Percentiles rank a stretch among this genome's conserved stretches.
These are phyloP conservation scores for Colletotrichum australisinense DNA, from an alignment of 2,329 filamentous ascomycete genomes.

Conservation along the genomic window DNA sequence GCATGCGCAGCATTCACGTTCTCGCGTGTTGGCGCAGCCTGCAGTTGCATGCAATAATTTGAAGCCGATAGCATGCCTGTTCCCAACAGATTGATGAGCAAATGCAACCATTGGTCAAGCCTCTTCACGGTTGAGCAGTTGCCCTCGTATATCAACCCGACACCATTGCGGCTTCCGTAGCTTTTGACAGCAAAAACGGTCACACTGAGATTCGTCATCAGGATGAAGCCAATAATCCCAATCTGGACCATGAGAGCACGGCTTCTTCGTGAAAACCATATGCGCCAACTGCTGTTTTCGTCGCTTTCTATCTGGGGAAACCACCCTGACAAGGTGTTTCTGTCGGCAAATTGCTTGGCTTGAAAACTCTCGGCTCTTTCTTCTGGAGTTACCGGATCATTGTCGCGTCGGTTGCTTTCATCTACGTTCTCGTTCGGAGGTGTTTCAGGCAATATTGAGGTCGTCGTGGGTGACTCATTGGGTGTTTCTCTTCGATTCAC, in stretches of 20 bases:
- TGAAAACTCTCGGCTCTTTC: not conserved
- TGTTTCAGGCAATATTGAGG: not conserved
- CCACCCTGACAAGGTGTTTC: conserved; percentile 31
- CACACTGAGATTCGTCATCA: conserved; percentile 37
- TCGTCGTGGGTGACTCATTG: too few relatives aligned
- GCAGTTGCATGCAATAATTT: conserved; percentile 47
- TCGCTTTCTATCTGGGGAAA: conserved; percentile 39
- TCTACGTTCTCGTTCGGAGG: not conserved
- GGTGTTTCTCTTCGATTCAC: too few relatives aligned
- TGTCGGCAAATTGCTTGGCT: not conserved
- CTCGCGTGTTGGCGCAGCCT: conserved; percentile 42
- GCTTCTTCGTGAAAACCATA: conserved; percentile 38
- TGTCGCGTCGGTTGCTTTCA: too few relatives aligned
- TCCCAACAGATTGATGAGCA: conserved; percentile 45
- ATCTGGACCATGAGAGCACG: conserved; percentile 39
- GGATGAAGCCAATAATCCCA: conserved; percentile 40
- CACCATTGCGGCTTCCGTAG: conserved; percentile 37
- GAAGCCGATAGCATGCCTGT: conserved; percentile 44
- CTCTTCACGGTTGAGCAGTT: conserved; percentile 38
- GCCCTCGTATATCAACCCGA: conserved; percentile 42
- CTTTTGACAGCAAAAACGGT: conserved; percentile 37
- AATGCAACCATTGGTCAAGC: conserved; percentile 40
- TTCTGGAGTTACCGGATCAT: not conserved
- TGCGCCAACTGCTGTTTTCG: conserved; percentile 34
- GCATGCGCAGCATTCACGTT: conserved; percentile 53